Evolutionary conservation across 1,284 basidiomycete genomes (phyloP).

Genomic region (Tylopilus sp.): DNA sequence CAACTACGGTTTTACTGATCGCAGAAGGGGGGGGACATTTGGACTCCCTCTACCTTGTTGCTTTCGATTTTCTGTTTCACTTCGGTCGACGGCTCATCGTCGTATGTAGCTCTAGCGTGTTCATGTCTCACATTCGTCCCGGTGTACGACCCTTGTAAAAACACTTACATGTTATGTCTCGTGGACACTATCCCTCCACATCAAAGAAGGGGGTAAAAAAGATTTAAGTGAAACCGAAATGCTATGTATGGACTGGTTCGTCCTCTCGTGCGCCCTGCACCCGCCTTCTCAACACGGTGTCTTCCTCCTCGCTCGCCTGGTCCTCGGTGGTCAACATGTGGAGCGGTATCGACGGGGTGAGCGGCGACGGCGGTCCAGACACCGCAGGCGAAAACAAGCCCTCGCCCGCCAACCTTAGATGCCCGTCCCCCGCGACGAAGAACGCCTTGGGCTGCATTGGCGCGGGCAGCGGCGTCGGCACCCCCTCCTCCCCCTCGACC

Average conservation of each 20-base stretch:
- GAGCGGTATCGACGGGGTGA: constrained; percentile 17
- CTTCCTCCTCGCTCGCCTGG: constrained; percentile 14
- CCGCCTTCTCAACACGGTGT: constrained; percentile 21
- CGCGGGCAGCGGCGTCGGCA: neutral
- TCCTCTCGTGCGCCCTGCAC: constrained; percentile 1
- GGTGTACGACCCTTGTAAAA: constrained; percentile 10
- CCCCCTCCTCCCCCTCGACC: neutral
- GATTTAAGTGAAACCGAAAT: neutral
- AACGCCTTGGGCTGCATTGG: constrained; percentile 42
- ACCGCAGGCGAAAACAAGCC: constrained; percentile 67
- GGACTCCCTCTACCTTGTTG: too few relatives aligned
- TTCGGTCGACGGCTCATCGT: constrained; percentile 2
- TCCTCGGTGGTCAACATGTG: neutral
- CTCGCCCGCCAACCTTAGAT: constrained; percentile 60
- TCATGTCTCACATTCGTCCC: constrained; percentile 8
- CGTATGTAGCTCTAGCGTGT: constrained; percentile 32
- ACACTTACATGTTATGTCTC: constrained; percentile 6
- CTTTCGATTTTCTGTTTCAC: neutral
- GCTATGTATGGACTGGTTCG: constrained; percentile 8
- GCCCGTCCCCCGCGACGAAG: constrained; percentile 52
- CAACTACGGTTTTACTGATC: constrained; percentile 86
- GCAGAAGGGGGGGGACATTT: too few relatives aligned
- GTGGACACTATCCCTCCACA: neutral
- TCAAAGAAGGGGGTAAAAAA: neutral
- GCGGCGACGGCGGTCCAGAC: constrained; percentile 61